Evolutionary conservation across 305 asterid genomes (phyloP).

Genomic region (Petunia hybrid): DNA sequence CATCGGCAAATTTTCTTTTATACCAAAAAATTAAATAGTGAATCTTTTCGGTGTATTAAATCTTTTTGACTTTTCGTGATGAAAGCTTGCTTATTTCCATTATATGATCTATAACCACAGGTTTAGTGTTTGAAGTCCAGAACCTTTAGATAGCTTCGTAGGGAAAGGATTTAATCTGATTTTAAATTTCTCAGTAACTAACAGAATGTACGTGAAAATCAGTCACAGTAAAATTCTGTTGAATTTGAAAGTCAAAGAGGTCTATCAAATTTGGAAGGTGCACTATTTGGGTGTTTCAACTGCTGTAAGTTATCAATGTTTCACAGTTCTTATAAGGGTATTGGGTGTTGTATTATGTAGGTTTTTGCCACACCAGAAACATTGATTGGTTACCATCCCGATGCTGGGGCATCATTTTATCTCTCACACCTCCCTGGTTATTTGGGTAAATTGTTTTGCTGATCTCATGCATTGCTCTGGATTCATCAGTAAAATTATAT

Average conservation of each 20-base stretch:
- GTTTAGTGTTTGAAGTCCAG: not conserved
- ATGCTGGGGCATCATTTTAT: conserved; percentile 97
- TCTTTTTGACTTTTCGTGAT: not conserved
- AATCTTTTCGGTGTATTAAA: not conserved
- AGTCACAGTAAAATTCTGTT: not conserved
- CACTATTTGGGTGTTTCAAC: conserved; percentile 14
- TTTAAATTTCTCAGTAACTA: not conserved
- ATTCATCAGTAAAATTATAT: conserved; percentile 2
- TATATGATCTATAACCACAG: not conserved
- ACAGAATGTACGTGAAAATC: not conserved
- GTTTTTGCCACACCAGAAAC: conserved; percentile 96
- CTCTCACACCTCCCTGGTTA: conserved; percentile 94
- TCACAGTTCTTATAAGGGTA: conserved; percentile 8
- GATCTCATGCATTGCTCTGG: not conserved
- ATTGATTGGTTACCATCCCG: conserved; percentile 96
- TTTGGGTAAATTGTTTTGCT: conserved; percentile 60
- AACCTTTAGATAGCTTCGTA: conserved; percentile 1
- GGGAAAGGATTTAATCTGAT: not conserved
- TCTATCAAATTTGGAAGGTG: conserved; percentile 6
- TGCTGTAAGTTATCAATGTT: conserved; percentile 13
- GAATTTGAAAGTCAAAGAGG: conserved; percentile 4
- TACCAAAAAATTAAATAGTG: not conserved
- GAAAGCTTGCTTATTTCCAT: not conserved
- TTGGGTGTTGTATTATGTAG: conserved; percentile 48
- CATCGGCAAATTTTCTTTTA: not conserved